phyloP scores from a whole-genome alignment of 129 eudicot genomes.

The Arctium lappa region DNA sequence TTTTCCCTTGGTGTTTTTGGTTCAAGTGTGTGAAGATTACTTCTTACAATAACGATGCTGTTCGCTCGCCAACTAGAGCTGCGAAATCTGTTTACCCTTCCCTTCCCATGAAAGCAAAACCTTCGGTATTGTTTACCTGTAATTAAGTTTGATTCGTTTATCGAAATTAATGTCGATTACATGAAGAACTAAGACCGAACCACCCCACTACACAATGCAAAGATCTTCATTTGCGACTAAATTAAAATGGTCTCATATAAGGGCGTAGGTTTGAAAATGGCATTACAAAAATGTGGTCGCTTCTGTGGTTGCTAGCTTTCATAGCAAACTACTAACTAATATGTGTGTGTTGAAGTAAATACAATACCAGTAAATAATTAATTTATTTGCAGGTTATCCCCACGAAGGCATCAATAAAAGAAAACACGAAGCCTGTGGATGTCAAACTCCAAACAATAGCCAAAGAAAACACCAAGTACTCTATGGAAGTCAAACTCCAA shows the following conservation, averaged over 20 bases:
- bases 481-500: slow-evolving; percentile 68
- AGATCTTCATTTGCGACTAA: background rate
- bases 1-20: background rate
- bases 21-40: slow-evolving; percentile 37
- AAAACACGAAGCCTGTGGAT: slow-evolving; percentile 58
- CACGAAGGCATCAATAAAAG: slow-evolving; percentile 30
- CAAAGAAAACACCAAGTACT: slow-evolving; percentile 59
- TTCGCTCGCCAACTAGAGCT: slow-evolving; percentile 38
- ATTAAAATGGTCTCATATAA: background rate
- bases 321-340: background rate
- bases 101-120: slow-evolving; percentile 23
- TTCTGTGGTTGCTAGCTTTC: too few relatives aligned
- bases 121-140: slow-evolving; percentile 33
- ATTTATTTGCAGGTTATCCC: background rate
- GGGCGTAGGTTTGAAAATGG: too few relatives aligned
- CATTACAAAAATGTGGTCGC: too few relatives aligned
- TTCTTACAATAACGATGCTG: slow-evolving; percentile 34
- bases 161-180: background rate
- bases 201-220: background rate
- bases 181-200: background rate
- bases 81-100: slow-evolving; percentile 27
- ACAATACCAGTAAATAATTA: background rate
- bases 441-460: slow-evolving; percentile 53
- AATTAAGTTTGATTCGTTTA: background rate
- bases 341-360: background rate